These are phyloP conservation scores for Globisporangium abappressorium DNA, from an alignment of 352 stramenopile genomes.

Conservation along the genomic window DNA sequence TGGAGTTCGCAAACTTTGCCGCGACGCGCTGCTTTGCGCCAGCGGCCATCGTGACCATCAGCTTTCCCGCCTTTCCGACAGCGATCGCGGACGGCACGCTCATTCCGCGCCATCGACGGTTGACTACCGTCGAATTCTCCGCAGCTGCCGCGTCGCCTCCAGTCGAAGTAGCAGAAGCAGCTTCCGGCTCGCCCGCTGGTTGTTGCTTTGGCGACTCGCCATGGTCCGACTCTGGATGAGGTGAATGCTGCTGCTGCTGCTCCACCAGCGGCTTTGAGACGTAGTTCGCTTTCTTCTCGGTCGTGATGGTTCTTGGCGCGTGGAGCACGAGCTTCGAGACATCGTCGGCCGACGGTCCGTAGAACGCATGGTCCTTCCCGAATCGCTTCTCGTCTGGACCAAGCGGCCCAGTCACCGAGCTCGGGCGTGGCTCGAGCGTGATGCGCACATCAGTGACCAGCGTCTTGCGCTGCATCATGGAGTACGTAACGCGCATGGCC, in stretches of 20 bases:
- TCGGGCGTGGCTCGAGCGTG: slow-evolving; percentile 69
- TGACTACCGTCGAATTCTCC: slow-evolving; percentile 8
- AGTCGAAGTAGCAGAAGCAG: not conserved
- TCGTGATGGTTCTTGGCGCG: slow-evolving; percentile 45
- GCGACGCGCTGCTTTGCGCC: slow-evolving; percentile 67
- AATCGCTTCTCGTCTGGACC: slow-evolving; percentile 60
- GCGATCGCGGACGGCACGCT: slow-evolving; percentile 27
- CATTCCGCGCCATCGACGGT: slow-evolving; percentile 54
- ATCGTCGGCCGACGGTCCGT: slow-evolving; percentile 61
- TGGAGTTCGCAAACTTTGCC: slow-evolving; percentile 62
- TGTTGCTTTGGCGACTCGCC: slow-evolving; percentile 17
- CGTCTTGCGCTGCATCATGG: slow-evolving; percentile 65
- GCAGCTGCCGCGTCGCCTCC: slow-evolving; percentile 16
- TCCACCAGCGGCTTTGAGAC: slow-evolving; percentile 53
- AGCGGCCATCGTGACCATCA: slow-evolving; percentile 69
- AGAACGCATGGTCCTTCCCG: slow-evolving; percentile 65
- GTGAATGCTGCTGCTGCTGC: not conserved
- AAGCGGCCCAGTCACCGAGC: slow-evolving; percentile 54
- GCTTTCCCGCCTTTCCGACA: slow-evolving; percentile 43
- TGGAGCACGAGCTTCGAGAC: slow-evolving; percentile 70
- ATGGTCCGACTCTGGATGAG: not conserved
- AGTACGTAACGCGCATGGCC: slow-evolving; percentile 62
- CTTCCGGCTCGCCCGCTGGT: slow-evolving; percentile 11
- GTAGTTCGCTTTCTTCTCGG: slow-evolving; percentile 65
- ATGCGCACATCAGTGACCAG: slow-evolving; percentile 76